These are phyloP conservation scores for Ustilago vetiveriae DNA, from an alignment of 1,284 basidiomycete species.

Conservation along the genomic window DNA sequence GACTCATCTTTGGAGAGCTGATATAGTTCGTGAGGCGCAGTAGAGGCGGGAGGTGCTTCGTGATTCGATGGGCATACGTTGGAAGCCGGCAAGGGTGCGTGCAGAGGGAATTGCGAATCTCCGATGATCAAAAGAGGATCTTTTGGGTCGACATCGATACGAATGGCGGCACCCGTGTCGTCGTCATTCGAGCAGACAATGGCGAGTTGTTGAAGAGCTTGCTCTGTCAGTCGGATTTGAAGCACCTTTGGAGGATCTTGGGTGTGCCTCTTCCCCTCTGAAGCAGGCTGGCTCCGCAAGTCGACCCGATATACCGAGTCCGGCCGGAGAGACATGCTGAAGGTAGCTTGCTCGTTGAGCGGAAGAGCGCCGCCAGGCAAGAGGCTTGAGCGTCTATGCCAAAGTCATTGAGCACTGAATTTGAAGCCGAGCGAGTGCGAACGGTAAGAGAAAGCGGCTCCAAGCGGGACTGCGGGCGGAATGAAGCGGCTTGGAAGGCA, in stretches of 20 bases:
- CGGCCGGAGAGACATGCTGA: conserved; percentile 24
- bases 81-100: conserved; percentile 21
- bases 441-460: too few species aligned
- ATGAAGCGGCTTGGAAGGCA: too few species aligned
- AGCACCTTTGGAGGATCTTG: conserved; percentile 19
- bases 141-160: conserved; percentile 20
- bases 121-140: conserved; percentile 32
- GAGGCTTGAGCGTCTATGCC: background rate
- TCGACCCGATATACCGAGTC: conserved; percentile 39
- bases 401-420: too few species aligned
- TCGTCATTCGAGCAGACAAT: conserved; percentile 1
- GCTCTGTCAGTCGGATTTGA: conserved; percentile 36
- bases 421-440: too few species aligned
- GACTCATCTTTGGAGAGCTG: conserved; percentile 40
- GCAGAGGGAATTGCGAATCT: conserved; percentile 15
- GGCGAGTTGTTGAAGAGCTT: conserved; percentile 31
- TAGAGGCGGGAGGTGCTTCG: conserved; percentile 12
- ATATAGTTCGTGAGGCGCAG: conserved; percentile 39
- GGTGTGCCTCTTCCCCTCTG: background rate
- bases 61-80: background rate
- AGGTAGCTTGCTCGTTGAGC: too few species aligned
- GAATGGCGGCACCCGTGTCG: conserved; percentile 4
- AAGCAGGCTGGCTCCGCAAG: background rate
- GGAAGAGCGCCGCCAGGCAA: background rate
- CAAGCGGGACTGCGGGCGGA: too few species aligned